phyloP scores from a whole-genome alignment of 2,329 filamentous ascomycete genomes.

The Xylariales sp. region DNA sequence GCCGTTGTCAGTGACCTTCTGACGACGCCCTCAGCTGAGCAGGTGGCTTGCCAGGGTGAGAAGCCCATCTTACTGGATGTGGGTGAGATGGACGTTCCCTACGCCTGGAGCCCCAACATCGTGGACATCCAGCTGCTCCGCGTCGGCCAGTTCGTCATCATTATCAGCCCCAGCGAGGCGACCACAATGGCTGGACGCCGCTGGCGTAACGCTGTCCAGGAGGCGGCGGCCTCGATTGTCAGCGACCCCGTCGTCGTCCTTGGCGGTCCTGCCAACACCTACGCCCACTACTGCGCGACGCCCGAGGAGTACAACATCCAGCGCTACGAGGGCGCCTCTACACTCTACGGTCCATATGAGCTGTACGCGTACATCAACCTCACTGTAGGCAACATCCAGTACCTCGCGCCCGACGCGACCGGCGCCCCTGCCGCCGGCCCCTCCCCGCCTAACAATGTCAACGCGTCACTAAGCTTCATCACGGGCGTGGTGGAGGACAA shows the following conservation, averaged over 20 bases:
- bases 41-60: conserved; percentile 70
- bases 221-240: conserved; percentile 37
- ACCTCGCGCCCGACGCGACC: conserved; percentile 50
- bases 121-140: conserved; percentile 82
- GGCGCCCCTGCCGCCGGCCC: conserved; percentile 48
- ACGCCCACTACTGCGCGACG: conserved; percentile 77
- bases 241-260: conserved; percentile 67
- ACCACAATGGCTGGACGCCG: conserved; percentile 88
- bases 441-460: conserved; percentile 72
- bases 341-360: conserved; percentile 78
- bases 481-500: conserved; percentile 72
- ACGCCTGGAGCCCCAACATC: conserved; percentile 84
- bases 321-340: conserved; percentile 92
- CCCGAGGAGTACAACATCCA: conserved; percentile 79
- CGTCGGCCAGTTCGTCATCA: conserved; percentile 77
- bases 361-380: conserved; percentile 85
- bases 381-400: conserved; percentile 66
- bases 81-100: conserved; percentile 69
- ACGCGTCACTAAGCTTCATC: conserved; percentile 75
- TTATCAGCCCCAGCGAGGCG: conserved; percentile 82
- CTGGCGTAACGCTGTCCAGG: conserved; percentile 69
- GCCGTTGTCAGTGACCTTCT: conserved; percentile 66
- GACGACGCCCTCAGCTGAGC: conserved; percentile 62
- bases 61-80: conserved; percentile 87
- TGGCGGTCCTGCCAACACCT: conserved; percentile 83